These are phyloP conservation scores for Fusarium veterinarium DNA, from an alignment of 2,329 filamentous ascomycete species.

Conservation along the genomic window DNA sequence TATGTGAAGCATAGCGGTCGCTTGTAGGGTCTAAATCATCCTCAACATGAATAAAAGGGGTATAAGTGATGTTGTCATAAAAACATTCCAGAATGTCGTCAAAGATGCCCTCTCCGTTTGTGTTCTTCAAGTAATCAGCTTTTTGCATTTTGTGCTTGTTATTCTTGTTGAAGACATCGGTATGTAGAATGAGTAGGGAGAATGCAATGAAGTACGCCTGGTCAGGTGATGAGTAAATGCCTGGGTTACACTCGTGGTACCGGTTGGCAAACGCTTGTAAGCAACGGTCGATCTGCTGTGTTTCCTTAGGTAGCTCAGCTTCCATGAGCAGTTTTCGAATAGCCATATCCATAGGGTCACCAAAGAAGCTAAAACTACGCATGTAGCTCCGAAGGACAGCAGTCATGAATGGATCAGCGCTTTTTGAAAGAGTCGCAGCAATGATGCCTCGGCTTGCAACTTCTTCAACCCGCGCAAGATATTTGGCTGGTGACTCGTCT, in stretches of 20 bases:
- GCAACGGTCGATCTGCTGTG: constrained; percentile 96
- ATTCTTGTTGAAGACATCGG: constrained; percentile 99
- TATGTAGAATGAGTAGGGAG: constrained; percentile 94
- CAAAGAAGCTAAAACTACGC: constrained; percentile 94
- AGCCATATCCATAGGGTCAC: constrained; percentile 97
- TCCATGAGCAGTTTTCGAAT: constrained; percentile 96
- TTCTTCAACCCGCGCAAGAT: constrained; percentile 85
- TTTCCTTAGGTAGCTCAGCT: constrained; percentile 94
- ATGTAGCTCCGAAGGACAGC: constrained; percentile 93
- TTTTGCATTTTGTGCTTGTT: constrained; percentile 99
- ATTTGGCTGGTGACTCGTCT: constrained; percentile 90
- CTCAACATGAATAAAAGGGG: constrained; percentile 97
- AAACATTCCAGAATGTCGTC: constrained; percentile 95
- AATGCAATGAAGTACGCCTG: constrained; percentile 99
- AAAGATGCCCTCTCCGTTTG: constrained; percentile 88
- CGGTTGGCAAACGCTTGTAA: constrained; percentile 94
- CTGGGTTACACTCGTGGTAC: constrained; percentile 98
- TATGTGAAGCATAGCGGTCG: constrained; percentile 77
- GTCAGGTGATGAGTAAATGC: constrained; percentile 89
- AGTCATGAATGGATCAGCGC: constrained; percentile 83
- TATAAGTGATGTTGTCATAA: constrained; percentile 98
- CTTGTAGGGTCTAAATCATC: constrained; percentile 86
- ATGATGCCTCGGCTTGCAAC: constrained; percentile 84
- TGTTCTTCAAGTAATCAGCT: constrained; percentile 94
- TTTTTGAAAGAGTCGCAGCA: constrained; percentile 86